Evolutionary conservation across 1,284 basidiomycete genomes (phyloP), one percentile per base, ranked within the genome.

Genomic region (Marasmius tenuissimus): DNA sequence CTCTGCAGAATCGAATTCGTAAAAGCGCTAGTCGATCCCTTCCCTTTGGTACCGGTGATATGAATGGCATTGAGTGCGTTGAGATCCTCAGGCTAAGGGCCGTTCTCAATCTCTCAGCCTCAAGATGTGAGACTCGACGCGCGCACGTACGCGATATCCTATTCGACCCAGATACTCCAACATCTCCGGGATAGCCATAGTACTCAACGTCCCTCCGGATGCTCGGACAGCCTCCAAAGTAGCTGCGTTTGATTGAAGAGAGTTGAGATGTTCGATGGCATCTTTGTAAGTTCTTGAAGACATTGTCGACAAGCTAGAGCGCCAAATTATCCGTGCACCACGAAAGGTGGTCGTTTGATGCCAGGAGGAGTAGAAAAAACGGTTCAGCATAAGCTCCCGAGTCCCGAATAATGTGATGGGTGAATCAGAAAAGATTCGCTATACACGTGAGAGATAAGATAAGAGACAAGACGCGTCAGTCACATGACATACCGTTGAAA

Each of bases 41-140:
- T 99, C 51, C 97, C 97, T 77, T 99, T 99, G 4, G 97, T 99
- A 2, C 97, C 97, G 12, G 97, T 97, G 70, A 99, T 90, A 78
- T 99, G 97, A 38, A 99, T 86, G 60, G 96, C 94, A 74, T 98
- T 97, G 65, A 99, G 81, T 53, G 78, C 77, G 74, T 99, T 96
- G 58, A 99, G 81, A 68, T 96, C 90, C 58, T 85, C 78, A 33
- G 92, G 86, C 94, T 94, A 71, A 58, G 47, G 37, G 18, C 53
- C 33, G 42, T 66, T 27, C 48, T 50, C 49, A 35, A 48, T 34
- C 1, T 14, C 11, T 18, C 12, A 27, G 59, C 38, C 49, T 18
- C 63, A 45, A 61, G 55, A 58, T 58, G 63, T 47, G 58, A 61
- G 60, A 56, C n/a, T 35, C 14, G 22, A 39, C 50, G 60, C 63